Evolutionary conservation across 805 yeast species (phyloP).

Genomic region (Yarrowia sp.): DNA sequence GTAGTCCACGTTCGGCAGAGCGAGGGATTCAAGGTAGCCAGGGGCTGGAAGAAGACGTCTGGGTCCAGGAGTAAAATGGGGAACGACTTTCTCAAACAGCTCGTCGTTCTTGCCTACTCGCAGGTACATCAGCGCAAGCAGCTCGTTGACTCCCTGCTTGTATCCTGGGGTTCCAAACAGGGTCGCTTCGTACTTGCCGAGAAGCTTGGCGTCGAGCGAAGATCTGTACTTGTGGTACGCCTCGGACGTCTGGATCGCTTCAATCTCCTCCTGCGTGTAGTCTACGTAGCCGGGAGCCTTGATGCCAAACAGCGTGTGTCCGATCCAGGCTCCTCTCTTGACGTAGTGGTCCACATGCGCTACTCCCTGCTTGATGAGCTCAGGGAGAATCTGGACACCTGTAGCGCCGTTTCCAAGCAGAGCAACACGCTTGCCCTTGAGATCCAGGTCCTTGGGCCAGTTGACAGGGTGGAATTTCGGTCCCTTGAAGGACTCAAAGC

Average conservation of each 20-base stretch:
- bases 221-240: slow-evolving; percentile 32
- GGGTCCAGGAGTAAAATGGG: slow-evolving; percentile 30
- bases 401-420: slow-evolving; percentile 41
- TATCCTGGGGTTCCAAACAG: slow-evolving; percentile 18
- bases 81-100: slow-evolving; percentile 30
- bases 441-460: slow-evolving; percentile 36
- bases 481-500: slow-evolving; percentile 37
- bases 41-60: slow-evolving; percentile 30
- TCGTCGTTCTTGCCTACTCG: slow-evolving; percentile 27
- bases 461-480: slow-evolving; percentile 37
- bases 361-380: slow-evolving; percentile 29
- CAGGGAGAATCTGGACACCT: slow-evolving; percentile 38
- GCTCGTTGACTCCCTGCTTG: slow-evolving; percentile 25
- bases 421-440: slow-evolving; percentile 36
- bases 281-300: slow-evolving; percentile 28
- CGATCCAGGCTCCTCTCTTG: slow-evolving; percentile 8
- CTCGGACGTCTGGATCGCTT: slow-evolving; percentile 29
- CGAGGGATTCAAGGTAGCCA: slow-evolving; percentile 28
- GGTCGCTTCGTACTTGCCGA: slow-evolving; percentile 14
- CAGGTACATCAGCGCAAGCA: slow-evolving; percentile 23
- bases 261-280: slow-evolving; percentile 30
- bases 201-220: slow-evolving; percentile 29
- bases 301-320: slow-evolving; percentile 29
- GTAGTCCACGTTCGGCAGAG: slow-evolving; percentile 29
- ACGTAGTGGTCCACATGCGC: slow-evolving; percentile 23